Evolutionary conservation across 495 filamentous ascomycete genomes (phyloP).

Genomic region (Aspergillus heteromorphus): DNA sequence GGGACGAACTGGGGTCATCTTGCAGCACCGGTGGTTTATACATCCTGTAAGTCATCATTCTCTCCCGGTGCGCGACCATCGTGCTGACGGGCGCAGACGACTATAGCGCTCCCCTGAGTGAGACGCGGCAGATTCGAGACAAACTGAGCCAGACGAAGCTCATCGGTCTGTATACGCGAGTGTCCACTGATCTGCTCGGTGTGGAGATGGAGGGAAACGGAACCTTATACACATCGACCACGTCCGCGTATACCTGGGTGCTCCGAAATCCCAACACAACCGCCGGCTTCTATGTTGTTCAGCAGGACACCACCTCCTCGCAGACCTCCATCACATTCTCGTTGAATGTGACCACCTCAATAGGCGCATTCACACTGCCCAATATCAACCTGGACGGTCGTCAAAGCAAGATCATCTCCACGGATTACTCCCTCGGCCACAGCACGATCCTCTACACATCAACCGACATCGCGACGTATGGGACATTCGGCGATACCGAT

Average conservation of each 20-base stretch:
- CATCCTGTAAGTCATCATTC: conserved; percentile 45
- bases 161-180: conserved; percentile 50
- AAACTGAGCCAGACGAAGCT: conserved; percentile 52
- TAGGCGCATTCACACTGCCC: conserved; percentile 49
- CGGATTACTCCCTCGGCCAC: conserved; percentile 59
- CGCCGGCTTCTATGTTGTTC: conserved; percentile 57
- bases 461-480: conserved; percentile 63
- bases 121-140: conserved; percentile 37
- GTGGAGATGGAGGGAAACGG: conserved; percentile 54
- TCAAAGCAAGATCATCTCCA: conserved; percentile 67
- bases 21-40: conserved; percentile 46
- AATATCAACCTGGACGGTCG: conserved; percentile 60
- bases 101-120: conserved; percentile 50
- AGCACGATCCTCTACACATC: conserved; percentile 61
- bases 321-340: conserved; percentile 49
- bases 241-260: conserved; percentile 45
- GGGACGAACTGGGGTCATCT: conserved; percentile 53
- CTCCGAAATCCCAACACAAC: conserved; percentile 50
- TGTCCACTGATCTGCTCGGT: conserved; percentile 47
- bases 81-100: conserved; percentile 56
- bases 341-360: conserved; percentile 51
- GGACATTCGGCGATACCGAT: conserved; percentile 26
- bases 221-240: conserved; percentile 44
- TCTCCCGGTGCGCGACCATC: conserved; percentile 57
- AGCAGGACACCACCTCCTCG: conserved; percentile 53